Percentiles rank a stretch among this genome's conserved stretches.
Evolutionary conservation across 2,329 filamentous ascomycete species (phyloP).

Genomic region (Fusarium sp.): DNA sequence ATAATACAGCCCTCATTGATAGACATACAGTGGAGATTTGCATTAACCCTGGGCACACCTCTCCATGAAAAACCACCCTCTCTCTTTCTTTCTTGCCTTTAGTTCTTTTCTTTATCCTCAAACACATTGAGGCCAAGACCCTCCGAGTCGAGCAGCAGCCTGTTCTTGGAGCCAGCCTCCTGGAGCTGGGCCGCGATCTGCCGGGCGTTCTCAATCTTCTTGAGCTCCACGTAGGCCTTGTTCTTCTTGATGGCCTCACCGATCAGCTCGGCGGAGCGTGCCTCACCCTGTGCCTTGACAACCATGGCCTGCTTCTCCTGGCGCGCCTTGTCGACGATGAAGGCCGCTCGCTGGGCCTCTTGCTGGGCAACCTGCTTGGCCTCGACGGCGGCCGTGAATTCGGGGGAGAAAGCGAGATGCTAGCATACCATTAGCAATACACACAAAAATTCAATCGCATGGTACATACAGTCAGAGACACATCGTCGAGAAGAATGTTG

Average conservation of each 20-base stretch:
- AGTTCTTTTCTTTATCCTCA: constrained; percentile 57
- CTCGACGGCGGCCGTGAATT: constrained; percentile 76
- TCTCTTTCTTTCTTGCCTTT: background rate
- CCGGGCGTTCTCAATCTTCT: constrained; percentile 96
- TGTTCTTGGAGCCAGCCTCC: constrained; percentile 86
- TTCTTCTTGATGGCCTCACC: constrained; percentile 99
- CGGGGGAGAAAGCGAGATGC: constrained; percentile 76
- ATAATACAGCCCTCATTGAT: constrained; percentile 45
- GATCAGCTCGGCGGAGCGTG: constrained; percentile 95
- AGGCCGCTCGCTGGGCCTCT: constrained; percentile 95
- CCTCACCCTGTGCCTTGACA: constrained; percentile 98
- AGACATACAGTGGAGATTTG: constrained; percentile 60
- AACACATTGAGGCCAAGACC: constrained; percentile 91
- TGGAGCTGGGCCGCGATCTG: constrained; percentile 88
- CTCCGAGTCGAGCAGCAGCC: constrained; percentile 89
- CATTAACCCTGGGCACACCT: constrained; percentile 27
- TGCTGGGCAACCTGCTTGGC: constrained; percentile 82
- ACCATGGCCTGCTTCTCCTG: constrained; percentile 99
- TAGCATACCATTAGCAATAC: constrained; percentile 43
- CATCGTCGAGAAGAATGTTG: constrained; percentile 97
- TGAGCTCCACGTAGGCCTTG: constrained; percentile 93
- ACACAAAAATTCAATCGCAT: too few species aligned
- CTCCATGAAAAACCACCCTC: constrained; percentile 8
- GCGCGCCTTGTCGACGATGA: constrained; percentile 97
- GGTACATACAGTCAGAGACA: constrained; percentile 83